Evolutionary conservation across 2,329 filamentous ascomycete genomes (phyloP), one percentile per base, ranked within the genome.

Genomic region (Ophiostoma australiae): DNA sequence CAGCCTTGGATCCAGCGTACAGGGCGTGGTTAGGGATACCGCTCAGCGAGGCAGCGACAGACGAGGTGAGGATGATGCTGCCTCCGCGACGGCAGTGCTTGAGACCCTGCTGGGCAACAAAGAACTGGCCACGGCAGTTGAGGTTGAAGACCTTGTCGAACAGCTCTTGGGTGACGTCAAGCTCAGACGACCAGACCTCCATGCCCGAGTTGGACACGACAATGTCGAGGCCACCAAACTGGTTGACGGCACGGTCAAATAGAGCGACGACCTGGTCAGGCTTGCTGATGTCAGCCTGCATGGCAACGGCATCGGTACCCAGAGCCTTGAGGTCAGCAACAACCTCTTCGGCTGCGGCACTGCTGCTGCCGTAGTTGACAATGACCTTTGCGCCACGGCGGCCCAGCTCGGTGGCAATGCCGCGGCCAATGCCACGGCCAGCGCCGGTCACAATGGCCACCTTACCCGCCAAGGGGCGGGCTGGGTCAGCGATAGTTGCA

Each of bases 101-200:
- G 80, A 90, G 90, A 7, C 87, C 91, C 72, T 91, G 88, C 81
- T 92, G 89, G 27, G 90, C 90, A 69, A 93, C 90, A 79, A 93
- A 92, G 83, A 92, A 92, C 80, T 92, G 89, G 67, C 88, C 89
- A 58, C 88, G 84, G 72, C 87, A 84, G 82, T 91, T 91, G 76
- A 91, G 83, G 82, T 87, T 87, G 82, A 91, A 91, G 75, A 91
- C 88, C 75, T 88, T 84, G 80, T 91, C 89, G 80, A 87, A 91
- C 75, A 90, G 89, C 81, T 90, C 89, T 78, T 88, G 86, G 4
- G 87, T 86, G 48, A 91, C 88, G 74, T 91, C 88, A 77, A 89
- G 86, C 75, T 89, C 88, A 79, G 88, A 85, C 77, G 89, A 89
- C 87, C 89, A 91, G 71, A 85, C 85, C 82, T 91, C 89, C 77